Evolutionary conservation across 371 early-diverging fungal genomes (phyloP).

Genomic region (Quaeritorhiza haematococci): DNA sequence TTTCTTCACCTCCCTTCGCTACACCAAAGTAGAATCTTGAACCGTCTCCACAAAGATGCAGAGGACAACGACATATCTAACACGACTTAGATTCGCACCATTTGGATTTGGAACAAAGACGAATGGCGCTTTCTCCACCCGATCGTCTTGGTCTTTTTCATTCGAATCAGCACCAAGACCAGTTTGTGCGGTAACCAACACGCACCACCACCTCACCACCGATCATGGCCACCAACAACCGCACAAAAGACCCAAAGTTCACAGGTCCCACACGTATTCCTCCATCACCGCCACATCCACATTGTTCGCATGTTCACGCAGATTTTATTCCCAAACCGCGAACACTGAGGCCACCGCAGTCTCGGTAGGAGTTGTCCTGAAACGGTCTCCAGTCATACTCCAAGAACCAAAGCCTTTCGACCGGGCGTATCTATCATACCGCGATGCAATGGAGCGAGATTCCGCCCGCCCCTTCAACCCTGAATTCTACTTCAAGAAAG

Average conservation of each 20-base stretch:
- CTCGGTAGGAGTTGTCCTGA: conserved; percentile 62
- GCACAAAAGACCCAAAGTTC: background rate
- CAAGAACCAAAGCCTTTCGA: conserved; percentile 70
- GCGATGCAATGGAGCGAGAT: conserved; percentile 62
- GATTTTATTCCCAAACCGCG: too few relatives aligned
- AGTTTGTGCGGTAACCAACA: background rate
- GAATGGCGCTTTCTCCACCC: too few relatives aligned
- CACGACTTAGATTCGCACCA: too few relatives aligned
- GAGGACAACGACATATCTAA: too few relatives aligned
- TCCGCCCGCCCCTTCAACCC: conserved; percentile 57
- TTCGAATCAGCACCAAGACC: too few relatives aligned
- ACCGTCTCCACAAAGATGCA: too few relatives aligned
- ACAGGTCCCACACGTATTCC: background rate
- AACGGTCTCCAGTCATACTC: conserved; percentile 76
- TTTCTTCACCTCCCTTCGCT: background rate
- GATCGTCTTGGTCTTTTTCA: too few relatives aligned
- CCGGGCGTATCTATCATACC: conserved; percentile 68
- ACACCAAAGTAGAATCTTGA: too few relatives aligned
- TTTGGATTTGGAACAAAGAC: too few relatives aligned
- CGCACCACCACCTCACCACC: background rate
- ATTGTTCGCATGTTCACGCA: too few relatives aligned
- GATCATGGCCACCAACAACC: background rate
- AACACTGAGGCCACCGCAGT: conserved; percentile 8
- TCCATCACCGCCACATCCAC: too few relatives aligned
- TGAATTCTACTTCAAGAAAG: conserved; percentile 88